Percentiles rank a stretch among this genome's conserved stretches.
phyloP scores from a whole-genome alignment of 768 basidiomycete genomes.

The Russula griseocarnosa region DNA sequence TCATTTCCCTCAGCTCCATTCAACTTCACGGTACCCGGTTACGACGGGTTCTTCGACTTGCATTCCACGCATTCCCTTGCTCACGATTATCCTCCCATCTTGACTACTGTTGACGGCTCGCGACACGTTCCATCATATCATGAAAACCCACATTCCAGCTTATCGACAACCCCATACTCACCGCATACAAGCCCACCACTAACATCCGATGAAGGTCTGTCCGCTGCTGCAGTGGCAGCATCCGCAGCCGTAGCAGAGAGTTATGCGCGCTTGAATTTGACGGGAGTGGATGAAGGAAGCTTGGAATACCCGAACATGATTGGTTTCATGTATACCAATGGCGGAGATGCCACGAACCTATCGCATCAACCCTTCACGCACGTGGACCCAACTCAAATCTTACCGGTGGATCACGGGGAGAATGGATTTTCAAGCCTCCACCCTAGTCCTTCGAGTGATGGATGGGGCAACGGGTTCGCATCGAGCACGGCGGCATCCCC shows the following conservation, averaged over 20 bases:
- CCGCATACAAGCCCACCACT: conserved; percentile 36
- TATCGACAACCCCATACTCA: conserved; percentile 38
- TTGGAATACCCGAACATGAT: conserved; percentile 66
- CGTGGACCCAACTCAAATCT: conserved; percentile 91
- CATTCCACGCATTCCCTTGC: conserved; percentile 31
- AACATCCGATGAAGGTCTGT: conserved; percentile 48
- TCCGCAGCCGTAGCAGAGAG: conserved; percentile 69
- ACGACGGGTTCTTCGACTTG: conserved; percentile 54
- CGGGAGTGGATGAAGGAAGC: conserved; percentile 50
- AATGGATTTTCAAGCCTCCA: conserved; percentile 52
- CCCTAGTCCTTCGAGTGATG: conserved; percentile 78
- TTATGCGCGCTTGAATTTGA: conserved; percentile 60
- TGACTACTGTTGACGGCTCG: conserved; percentile 29
- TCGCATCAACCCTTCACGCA: conserved; percentile 58
- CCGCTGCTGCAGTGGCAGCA: conserved; percentile 60
- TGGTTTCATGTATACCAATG: conserved; percentile 56
- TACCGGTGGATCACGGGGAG: conserved; percentile 43
- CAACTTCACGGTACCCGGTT: conserved; percentile 66
- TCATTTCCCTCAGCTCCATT: conserved; percentile 66
- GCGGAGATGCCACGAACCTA: conserved; percentile 41
- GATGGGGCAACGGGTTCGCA: conserved; percentile 59
- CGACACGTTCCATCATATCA: conserved; percentile 30
- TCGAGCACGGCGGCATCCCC: conserved; percentile 73
- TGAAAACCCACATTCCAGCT: conserved; percentile 29
- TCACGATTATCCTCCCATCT: conserved; percentile 33